Evolutionary conservation across 176 grass and related monocot genomes (phyloP), one percentile per base, ranked within the genome.

Genomic region (Zoysia pacifica): DNA sequence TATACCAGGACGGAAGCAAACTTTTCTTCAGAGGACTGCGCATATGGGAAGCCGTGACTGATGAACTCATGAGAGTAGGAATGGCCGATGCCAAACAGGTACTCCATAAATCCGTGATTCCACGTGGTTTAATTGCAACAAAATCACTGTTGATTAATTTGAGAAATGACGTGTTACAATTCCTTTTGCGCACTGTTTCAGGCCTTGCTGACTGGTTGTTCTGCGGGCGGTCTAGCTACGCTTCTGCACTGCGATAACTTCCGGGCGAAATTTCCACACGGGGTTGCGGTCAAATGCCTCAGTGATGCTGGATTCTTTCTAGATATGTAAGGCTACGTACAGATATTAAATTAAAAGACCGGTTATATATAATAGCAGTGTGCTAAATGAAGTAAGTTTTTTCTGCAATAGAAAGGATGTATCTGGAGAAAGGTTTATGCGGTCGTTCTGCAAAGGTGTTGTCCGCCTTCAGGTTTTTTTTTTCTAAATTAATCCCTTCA

Each of bases 231-330:
- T 56, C 79, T 97, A 40, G 94, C 94, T 18, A 89, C 91, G 2
- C 20, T 89, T 8, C 81, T 97, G 53, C 91, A 97, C 41, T 97
- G 94, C 72, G 63, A 93, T 58, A 77, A 86, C 79, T 97, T 93
- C 48, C 64, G 79, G 43, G 62, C 66, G 77, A 70, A 58, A 74
- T 78, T 97, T 15, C 75, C 91, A 19, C 40, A 18, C 16, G 42
- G 78, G 5, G 54, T 81, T 40, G 55, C 39, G 20, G 86, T 83
- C 72, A 93, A 97, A 80, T 97, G 94, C 81, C 79, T 97, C 58
- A n/a, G 88, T 15, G 94, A 93, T 76, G 94, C 83, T 74, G 91
- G 86, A 1, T 93, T 97, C 80, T 97, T 97, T 72, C 70, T 97
- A 61, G 55, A 93, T 28, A 36, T 7, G 91, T 93, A 89, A 80